Evolutionary conservation across 202 grass and related monocot species (phyloP), one percentile per base, ranked within the genome.

Genomic region (Zoysia matrella): DNA sequence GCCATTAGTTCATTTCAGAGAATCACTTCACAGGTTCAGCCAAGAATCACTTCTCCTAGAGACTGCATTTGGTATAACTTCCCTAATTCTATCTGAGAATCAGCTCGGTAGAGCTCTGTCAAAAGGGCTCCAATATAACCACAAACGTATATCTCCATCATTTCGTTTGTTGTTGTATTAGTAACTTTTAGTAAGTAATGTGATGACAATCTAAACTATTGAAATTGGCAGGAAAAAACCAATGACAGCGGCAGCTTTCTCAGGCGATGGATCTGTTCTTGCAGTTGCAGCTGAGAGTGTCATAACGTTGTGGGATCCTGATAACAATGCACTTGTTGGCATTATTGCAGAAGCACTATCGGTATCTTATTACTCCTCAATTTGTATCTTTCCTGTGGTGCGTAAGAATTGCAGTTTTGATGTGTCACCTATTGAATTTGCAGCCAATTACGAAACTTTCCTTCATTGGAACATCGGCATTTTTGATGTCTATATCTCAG

Each of bases 231-330:
- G 96, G 91, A 91, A 80, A 22, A 98, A 84, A 79, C 86, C 92
- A 73, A 90, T 98, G 90, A 90, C 90, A 71, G 87, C 92, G 5
- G 89, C 89, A 82, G 84, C 87, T 14, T 98, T 98, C 86, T 95
- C 92, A 64, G 89, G 71, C 5, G 96, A 98, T 87, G 96, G 96
- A 85, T 98, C 96, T 56, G 92, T 95, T 83, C 92, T 98, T 51
- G 96, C 91, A 7, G 89, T 98, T 85, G 92, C 96, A 18, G 96
- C 96, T 56, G 92, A 95, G 86, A 82, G 71, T 80, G 62, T 85
- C 51, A 83, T 98, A 72, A 98, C 96, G 52, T 67, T 98, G 85
- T 98, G 96, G 96, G 96, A 98, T 75, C 92, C 96, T 54, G 84
- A 91, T 67, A 88, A 74, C 76, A 98, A 95, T 30, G 43, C 75